Evolutionary conservation across 768 basidiomycete species (phyloP).

Genomic region (Tricholoma bakamatsutake): DNA sequence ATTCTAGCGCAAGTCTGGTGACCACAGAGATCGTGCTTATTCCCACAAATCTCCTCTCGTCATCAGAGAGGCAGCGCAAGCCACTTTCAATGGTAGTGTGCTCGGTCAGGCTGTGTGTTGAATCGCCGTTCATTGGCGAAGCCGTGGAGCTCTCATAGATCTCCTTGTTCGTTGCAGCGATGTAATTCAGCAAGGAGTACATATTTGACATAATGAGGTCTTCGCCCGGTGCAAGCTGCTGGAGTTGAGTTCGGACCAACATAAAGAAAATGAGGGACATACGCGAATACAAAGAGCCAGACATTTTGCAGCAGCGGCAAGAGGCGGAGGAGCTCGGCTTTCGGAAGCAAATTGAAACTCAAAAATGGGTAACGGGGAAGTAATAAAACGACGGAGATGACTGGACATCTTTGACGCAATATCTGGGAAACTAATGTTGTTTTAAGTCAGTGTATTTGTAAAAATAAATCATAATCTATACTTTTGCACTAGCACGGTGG

Average conservation of each 20-base stretch:
- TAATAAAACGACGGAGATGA: constrained; percentile 83
- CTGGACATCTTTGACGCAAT: constrained; percentile 68
- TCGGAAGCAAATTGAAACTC: constrained; percentile 78
- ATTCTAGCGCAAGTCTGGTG: constrained; percentile 82
- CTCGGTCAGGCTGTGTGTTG: constrained; percentile 39
- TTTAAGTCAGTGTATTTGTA: neutral
- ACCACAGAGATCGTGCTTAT: constrained; percentile 92
- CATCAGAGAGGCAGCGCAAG: constrained; percentile 66
- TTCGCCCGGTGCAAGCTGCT: constrained; percentile 76
- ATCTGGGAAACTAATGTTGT: constrained; percentile 61
- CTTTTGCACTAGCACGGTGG: constrained; percentile 82
- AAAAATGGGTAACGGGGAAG: constrained; percentile 82
- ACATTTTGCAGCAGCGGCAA: constrained; percentile 85
- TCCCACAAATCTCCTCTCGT: constrained; percentile 77
- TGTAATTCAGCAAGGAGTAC: constrained; percentile 93
- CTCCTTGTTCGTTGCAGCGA: constrained; percentile 79
- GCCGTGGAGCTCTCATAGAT: constrained; percentile 47
- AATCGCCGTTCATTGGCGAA: constrained; percentile 35
- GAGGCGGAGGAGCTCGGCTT: constrained; percentile 67
- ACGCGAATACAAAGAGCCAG: constrained; percentile 87
- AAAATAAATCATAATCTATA: constrained; percentile 19
- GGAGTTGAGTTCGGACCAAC: constrained; percentile 3
- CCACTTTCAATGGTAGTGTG: constrained; percentile 53
- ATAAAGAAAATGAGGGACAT: constrained; percentile 10
- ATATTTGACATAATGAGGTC: constrained; percentile 92